Evolutionary conservation across 331 rosid species (phyloP), one percentile per base, ranked within the genome.

Genomic region (Spiraea crenata): DNA sequence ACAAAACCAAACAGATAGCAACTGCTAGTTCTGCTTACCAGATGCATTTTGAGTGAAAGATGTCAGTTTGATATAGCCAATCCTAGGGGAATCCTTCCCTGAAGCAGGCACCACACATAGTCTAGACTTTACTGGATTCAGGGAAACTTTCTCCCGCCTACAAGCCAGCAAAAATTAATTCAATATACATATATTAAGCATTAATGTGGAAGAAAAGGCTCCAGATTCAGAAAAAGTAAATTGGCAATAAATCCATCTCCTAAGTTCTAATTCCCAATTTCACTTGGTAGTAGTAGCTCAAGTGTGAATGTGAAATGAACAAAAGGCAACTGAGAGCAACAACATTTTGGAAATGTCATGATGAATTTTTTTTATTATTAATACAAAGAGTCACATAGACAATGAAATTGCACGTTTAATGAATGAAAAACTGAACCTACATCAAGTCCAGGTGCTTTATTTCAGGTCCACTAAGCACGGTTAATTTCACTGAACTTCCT

Each of bases 71-170:
- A 93, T 93, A 80, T 93, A 93, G 52, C 99, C 99, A 76, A 93
- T 71, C 57, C 73, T 82, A 16, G 95, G 88, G 62, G 92, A 83
- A 56, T 76, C 85, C 68, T 81, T 76, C 81, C 92, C 97, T 42
- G 86, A 76, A 46, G 82, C 82, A 70, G 96, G 91, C 63, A 89
- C 67, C 78, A 82, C 76, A 84, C 99, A 91, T 47, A 89, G 76
- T 80, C 90, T 91, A 68, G 99, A 87, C 83, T 82, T 91, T 76
- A 93, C 99, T 25, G 99, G 97, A 88, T 91, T 89, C 78, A 91
- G 19, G 44, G 89, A 79, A 81, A 91, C 95, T 76, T 85, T 93
- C 90, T 91, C 99, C 77, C 99, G 82, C 82, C 99, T 93, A 82
- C 73, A 83, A 81, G 78, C 66, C 57, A 77, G 46, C 9, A 79